Evolutionary conservation across 2,329 filamentous ascomycete species (phyloP), one percentile per base, ranked within the genome.

Genomic region (Seiridium cupressi): DNA sequence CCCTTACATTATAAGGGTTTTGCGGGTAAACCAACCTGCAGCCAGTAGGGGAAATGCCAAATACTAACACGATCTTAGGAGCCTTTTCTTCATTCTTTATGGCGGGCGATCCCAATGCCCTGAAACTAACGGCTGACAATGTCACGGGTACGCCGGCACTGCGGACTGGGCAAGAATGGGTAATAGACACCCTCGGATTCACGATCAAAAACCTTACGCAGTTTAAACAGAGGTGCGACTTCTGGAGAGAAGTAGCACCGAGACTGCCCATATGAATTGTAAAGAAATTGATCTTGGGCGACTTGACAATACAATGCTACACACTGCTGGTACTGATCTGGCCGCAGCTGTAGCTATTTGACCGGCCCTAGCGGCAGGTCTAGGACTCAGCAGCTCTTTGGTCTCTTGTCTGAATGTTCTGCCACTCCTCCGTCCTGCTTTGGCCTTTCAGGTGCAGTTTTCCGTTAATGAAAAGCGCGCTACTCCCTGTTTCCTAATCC

Each of bases 11-110:
- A 88, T 62, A 62, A 81, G 18, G 85, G 82, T 9, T 88, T 81
- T 51, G 65, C 67, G 59, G 67, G 67, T 69, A 60, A 51, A 65
- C 18, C 18, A 26, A 26, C 18, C 18, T 26, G 18, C 18, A 26
- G 18, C 18, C 18, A 26, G 18, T 26, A 26, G 18, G 18, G 18
- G 18, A 26, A 26, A 26, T 26, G 44, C 46, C 8, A 13, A 32
- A 11, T 8, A 42, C 26, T n/a, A 3, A 31, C 34, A 11, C 32
- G 31, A 9, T 48, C 60, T 9, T 80, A 1, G 85, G 86, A 4
- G 84, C 85, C 0, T 81, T 88, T 66, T 84, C 82, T 0, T 84
- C 81, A 32, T 88, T 87, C 69, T 81, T 88, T 60, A 77, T 83
- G 68, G 85, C 82, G 0, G 84, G 83, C 0, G 78, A 87, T 68